Percentiles rank a stretch among this genome's conserved stretches.
Conservation (phyloP, 192 early-diverging fungal genomes). For the Podila minutissima region DNA sequence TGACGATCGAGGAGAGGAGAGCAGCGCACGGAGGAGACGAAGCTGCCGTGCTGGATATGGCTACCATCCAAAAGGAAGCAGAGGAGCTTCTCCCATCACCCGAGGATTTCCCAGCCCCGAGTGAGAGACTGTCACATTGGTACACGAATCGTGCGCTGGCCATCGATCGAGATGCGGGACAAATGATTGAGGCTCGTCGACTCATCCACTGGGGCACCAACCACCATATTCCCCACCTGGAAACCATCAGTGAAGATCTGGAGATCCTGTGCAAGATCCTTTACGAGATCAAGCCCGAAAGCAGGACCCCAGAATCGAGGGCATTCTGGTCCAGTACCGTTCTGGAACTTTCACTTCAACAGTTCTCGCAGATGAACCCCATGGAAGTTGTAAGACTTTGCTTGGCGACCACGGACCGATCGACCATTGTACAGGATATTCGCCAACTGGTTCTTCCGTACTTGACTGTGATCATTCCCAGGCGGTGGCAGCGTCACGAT, state of each 20-base stretch:
- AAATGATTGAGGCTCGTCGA: constrained; percentile 61
- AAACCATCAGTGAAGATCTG: constrained; percentile 63
- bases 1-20: constrained; percentile 29
- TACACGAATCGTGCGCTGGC: constrained; percentile 64
- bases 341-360: constrained; percentile 40
- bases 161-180: constrained; percentile 64
- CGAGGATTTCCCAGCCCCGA: constrained; percentile 59
- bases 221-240: constrained; percentile 60
- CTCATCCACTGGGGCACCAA: constrained; percentile 61
- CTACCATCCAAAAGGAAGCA: constrained; percentile 32
- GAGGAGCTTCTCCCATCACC: constrained; percentile 49
- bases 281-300: constrained; percentile 63
- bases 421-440: constrained; percentile 59
- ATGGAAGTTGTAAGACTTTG: constrained; percentile 51
- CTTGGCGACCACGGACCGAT: constrained; percentile 45
- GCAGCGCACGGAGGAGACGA: constrained; percentile 45
- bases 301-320: constrained; percentile 20
- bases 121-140: constrained; percentile 62
- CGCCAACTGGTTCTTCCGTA: constrained; percentile 59
- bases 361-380: constrained; percentile 51
- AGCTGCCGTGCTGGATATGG: constrained; percentile 34
- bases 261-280: constrained; percentile 66
- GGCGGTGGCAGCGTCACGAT: constrained; percentile 34
- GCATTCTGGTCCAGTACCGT: constrained; percentile 26
- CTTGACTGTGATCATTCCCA: constrained; percentile 30